Evolutionary conservation across 768 basidiomycete genomes (phyloP).

Genomic region (Tulasnella sp.): DNA sequence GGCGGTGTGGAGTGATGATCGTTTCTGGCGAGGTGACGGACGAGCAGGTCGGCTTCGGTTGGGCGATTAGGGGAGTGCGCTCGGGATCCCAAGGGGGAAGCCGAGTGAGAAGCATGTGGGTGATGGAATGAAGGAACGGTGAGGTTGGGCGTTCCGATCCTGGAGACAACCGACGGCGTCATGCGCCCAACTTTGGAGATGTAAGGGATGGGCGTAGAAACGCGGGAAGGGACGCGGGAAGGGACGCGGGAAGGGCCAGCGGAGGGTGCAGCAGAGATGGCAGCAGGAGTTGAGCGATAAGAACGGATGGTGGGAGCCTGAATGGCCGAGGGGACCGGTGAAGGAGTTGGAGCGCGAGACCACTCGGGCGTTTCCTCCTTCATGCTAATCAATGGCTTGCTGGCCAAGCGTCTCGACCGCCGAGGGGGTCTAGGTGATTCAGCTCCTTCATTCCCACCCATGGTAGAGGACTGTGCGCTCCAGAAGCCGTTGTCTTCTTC

Average conservation of each 20-base stretch:
- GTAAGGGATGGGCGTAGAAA: background rate
- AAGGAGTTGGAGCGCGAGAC: constrained; percentile 5
- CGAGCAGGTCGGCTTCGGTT: background rate
- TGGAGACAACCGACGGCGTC: background rate
- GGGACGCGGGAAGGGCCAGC: background rate
- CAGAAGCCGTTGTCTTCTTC: background rate
- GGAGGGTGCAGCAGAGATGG: background rate
- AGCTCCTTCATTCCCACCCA: background rate
- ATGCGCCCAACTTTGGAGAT: background rate
- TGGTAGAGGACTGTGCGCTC: background rate
- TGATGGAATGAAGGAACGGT: background rate
- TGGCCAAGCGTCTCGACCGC: background rate
- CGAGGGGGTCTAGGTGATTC: background rate
- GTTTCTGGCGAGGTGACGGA: background rate
- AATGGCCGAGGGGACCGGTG: background rate
- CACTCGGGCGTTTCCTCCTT: background rate
- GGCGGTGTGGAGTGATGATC: background rate
- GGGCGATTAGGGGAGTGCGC: background rate
- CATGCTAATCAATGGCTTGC: background rate
- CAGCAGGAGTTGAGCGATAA: background rate
- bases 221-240: too few species aligned
- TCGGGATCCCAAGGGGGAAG: background rate
- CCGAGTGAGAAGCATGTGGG: background rate
- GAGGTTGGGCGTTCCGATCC: background rate
- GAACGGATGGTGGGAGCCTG: background rate